Evolutionary conservation across 2,329 filamentous ascomycete genomes (phyloP).

Genomic region (Epichloe coenophiala): DNA sequence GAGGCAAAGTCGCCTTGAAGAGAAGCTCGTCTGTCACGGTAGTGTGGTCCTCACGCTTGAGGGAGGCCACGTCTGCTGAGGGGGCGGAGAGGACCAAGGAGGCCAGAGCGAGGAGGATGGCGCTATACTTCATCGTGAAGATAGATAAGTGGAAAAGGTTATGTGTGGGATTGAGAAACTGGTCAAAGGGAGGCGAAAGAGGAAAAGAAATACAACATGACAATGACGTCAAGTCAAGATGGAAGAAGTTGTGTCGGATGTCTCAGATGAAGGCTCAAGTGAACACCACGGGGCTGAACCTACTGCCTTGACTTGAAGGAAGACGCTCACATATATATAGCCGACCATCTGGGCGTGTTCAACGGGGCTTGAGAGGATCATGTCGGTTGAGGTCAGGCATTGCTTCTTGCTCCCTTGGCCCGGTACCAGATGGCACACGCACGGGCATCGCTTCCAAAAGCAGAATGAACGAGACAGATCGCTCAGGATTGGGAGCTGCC

Average conservation of each 20-base stretch:
- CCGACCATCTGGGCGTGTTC: neutral
- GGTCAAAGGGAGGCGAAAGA: too few species aligned
- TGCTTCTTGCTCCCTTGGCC: neutral
- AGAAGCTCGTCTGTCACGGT: constrained; percentile 32
- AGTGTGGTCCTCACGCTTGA: constrained; percentile 11
- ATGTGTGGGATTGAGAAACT: neutral
- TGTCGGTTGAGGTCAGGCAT: neutral
- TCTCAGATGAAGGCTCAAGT: neutral
- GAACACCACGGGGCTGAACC: neutral
- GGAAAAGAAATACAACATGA: neutral
- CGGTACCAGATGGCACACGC: neutral
- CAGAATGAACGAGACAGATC: neutral
- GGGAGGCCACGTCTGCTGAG: neutral
- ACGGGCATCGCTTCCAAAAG: neutral
- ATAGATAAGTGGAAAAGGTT: neutral
- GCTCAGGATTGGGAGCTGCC: too few species aligned
- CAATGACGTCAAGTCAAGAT: neutral
- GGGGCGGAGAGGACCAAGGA: constrained; percentile 14
- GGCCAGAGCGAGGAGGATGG: constrained; percentile 11
- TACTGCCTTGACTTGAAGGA: neutral
- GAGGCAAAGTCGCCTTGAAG: constrained; percentile 27
- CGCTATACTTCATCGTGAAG: constrained; percentile 19
- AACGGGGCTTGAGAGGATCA: neutral
- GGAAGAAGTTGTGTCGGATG: neutral
- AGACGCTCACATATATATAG: neutral